A percentile compares a stretch with the other conserved stretches of the same genome.
Evolutionary conservation across 2,329 filamentous ascomycete genomes (phyloP).

Genomic region (Triangularia setosa): DNA sequence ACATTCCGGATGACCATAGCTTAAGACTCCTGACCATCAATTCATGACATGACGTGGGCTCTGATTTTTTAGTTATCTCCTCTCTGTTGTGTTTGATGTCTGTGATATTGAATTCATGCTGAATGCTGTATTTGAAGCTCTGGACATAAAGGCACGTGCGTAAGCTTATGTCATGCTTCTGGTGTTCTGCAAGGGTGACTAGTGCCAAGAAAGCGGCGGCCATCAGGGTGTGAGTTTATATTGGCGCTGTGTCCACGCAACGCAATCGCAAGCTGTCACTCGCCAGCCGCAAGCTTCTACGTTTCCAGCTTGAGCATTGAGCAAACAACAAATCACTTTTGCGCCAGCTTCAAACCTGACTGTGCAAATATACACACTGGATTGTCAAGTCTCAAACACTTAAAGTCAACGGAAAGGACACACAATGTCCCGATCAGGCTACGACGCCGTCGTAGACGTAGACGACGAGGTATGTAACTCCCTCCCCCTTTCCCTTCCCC

Average conservation of each 20-base stretch:
- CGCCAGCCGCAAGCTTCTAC: constrained; percentile 11
- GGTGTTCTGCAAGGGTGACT: not conserved
- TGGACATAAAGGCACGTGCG: not conserved
- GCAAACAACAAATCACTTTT: not conserved
- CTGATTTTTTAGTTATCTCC: not conserved
- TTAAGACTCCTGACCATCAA: constrained; percentile 26
- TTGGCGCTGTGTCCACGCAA: constrained; percentile 8
- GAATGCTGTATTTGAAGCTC: not conserved
- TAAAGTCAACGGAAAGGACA: constrained; percentile 4
- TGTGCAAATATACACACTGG: constrained; percentile 2
- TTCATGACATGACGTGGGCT: constrained; percentile 10
- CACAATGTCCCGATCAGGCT: constrained; percentile 77
- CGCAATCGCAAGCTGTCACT: constrained; percentile 13
- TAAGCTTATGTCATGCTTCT: not conserved
- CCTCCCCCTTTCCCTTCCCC: not conserved
- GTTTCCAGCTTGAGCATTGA: not conserved
- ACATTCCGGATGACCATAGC: constrained; percentile 28
- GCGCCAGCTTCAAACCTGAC: not conserved
- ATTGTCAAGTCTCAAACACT: not conserved
- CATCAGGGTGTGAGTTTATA: constrained; percentile 10
- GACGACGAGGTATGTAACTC: constrained; percentile 76
- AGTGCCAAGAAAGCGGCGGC: not conserved
- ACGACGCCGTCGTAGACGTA: constrained; percentile 96
- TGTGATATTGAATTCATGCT: not conserved
- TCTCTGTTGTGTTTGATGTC: not conserved